Percentiles rank a stretch among this genome's conserved stretches.
These are phyloP conservation scores for Aspergillus chevalieri DNA, from an alignment of 2,329 filamentous ascomycete species.

Conservation along the genomic window DNA sequence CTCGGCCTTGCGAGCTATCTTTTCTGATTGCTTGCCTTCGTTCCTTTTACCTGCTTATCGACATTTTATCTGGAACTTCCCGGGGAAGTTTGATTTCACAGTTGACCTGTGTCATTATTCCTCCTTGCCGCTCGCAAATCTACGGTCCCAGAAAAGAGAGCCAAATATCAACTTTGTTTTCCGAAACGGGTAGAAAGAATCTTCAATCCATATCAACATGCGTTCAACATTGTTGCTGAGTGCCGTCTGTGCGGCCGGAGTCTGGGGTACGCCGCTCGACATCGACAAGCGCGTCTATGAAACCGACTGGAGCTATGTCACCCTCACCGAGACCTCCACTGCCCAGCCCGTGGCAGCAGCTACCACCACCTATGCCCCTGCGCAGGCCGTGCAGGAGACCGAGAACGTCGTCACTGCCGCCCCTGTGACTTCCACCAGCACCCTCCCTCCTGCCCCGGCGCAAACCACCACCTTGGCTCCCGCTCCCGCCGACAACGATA, in stretches of 20 bases:
- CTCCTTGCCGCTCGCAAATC: neutral
- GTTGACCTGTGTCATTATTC: constrained; percentile 26
- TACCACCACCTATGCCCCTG: constrained; percentile 7
- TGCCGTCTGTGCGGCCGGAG: constrained; percentile 31
- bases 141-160: neutral
- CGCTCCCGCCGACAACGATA: constrained; percentile 1
- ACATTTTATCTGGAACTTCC: constrained; percentile 21
- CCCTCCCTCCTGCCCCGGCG: constrained; percentile 1
- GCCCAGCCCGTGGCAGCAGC: constrained; percentile 9
- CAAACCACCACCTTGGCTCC: constrained; percentile 1
- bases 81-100: constrained; percentile 29
- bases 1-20: neutral
- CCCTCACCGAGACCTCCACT: constrained; percentile 32
- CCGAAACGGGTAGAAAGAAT: neutral
- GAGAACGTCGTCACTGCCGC: neutral
- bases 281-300: constrained; percentile 32
- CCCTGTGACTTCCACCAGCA: neutral
- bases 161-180: neutral
- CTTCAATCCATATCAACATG: constrained; percentile 18
- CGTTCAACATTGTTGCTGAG: constrained; percentile 29
- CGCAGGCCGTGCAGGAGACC: constrained; percentile 1
- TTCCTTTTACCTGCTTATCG: neutral
- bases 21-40: neutral
- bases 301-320: constrained; percentile 32
- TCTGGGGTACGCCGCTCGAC: constrained; percentile 27